Percentiles rank a stretch among this genome's conserved stretches.
phyloP scores from a whole-genome alignment of 192 early-diverging fungal genomes.

The Coemansia sp. region DNA sequence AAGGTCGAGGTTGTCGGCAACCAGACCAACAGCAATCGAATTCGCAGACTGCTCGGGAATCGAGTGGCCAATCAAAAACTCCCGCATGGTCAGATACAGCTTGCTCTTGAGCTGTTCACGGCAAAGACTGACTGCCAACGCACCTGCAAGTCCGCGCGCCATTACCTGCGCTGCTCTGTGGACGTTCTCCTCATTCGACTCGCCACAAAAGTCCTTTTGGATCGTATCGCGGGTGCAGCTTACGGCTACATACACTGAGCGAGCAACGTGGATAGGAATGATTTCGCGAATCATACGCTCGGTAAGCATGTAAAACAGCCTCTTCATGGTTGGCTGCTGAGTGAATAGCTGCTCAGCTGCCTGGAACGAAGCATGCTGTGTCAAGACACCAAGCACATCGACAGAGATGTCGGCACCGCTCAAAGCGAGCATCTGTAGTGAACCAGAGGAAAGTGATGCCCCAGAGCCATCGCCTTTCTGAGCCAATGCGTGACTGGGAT shows the following conservation, averaged over 20 bases:
- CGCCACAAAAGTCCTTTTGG: conserved; percentile 93
- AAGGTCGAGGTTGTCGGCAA: conserved; percentile 91
- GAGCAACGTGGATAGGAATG: conserved; percentile 86
- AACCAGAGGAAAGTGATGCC: background rate
- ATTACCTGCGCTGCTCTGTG: conserved; percentile 91
- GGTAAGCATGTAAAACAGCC: conserved; percentile 84
- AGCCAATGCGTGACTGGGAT: background rate
- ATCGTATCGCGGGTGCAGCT: conserved; percentile 91
- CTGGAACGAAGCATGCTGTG: conserved; percentile 66
- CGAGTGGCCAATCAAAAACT: conserved; percentile 46
- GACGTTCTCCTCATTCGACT: conserved; percentile 93
- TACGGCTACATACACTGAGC: conserved; percentile 89
- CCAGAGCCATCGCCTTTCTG: background rate
- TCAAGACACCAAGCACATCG: conserved; percentile 49
- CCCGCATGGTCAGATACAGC: conserved; percentile 61
- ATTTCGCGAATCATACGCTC: conserved; percentile 89
- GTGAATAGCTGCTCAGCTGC: conserved; percentile 77
- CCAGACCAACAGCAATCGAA: conserved; percentile 79
- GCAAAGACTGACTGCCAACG: conserved; percentile 86
- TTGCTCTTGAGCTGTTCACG: conserved; percentile 88
- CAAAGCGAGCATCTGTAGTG: conserved; percentile 37
- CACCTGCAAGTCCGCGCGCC: conserved; percentile 89
- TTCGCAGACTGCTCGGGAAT: conserved; percentile 63
- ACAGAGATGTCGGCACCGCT: conserved; percentile 44
- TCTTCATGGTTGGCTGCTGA: conserved; percentile 82